A percentile compares a stretch with the other conserved stretches of the same genome.
Conservation (phyloP, 192 early-diverging fungal species). For the Gamsiella multidivaricata region DNA sequence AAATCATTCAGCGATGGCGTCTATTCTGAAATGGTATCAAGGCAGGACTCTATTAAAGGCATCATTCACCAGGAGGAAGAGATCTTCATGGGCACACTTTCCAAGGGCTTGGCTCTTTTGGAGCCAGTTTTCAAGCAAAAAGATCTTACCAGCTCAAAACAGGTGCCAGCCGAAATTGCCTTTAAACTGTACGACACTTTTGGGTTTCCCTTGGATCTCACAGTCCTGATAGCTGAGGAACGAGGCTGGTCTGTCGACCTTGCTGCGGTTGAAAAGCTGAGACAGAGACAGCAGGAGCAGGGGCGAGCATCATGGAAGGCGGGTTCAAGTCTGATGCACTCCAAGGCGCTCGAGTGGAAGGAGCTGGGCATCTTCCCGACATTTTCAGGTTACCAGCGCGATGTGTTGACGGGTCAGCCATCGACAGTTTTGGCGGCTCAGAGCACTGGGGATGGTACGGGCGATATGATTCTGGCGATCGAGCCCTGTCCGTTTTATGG, state of each 20-base stretch:
- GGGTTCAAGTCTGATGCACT: conserved; percentile 19
- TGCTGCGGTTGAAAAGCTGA: conserved; percentile 56
- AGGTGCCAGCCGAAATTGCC: conserved; percentile 59
- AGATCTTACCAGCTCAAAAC: conserved; percentile 37
- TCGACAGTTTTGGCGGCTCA: conserved; percentile 40
- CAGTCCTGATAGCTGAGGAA: conserved; percentile 63
- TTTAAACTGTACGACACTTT: conserved; percentile 69
- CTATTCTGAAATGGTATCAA: conserved; percentile 56
- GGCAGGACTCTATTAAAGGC: conserved; percentile 56
- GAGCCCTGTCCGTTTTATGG: conserved; percentile 72
- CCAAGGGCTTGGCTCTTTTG: conserved; percentile 59
- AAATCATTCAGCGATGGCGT: conserved; percentile 44
- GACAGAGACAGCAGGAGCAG: conserved; percentile 56
- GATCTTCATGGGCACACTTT: conserved; percentile 60
- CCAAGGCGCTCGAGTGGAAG: conserved; percentile 37
- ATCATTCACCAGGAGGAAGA: conserved; percentile 61
- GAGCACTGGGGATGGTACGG: conserved; percentile 49
- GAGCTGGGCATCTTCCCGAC: conserved; percentile 50
- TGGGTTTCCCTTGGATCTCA: conserved; percentile 70
- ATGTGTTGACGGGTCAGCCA: conserved; percentile 50
- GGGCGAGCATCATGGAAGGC: conserved; percentile 63
- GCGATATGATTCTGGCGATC: conserved; percentile 59
- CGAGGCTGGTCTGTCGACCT: conserved; percentile 68
- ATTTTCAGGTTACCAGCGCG: conserved; percentile 66
- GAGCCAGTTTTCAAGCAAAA: conserved; percentile 58